Percentiles rank a stretch among this genome's conserved stretches.
These are phyloP conservation scores for Plasmodium gallinaceum DNA, from an alignment of 169 alveolate species.

Conservation along the genomic window DNA sequence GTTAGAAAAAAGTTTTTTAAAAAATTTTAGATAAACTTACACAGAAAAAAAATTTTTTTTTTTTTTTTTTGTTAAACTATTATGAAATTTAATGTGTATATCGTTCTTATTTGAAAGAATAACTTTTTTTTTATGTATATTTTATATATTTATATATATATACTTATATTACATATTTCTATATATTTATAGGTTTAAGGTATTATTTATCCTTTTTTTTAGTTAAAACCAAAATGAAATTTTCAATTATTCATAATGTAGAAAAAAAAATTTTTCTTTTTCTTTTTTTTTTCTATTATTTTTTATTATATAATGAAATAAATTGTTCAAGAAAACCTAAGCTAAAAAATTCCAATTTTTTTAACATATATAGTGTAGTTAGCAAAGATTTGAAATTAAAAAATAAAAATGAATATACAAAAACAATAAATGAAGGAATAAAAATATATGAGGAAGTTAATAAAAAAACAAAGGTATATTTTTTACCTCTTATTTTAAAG, in stretches of 20 bases:
- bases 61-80: not conserved
- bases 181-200: not conserved
- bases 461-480: slow-evolving; percentile 29
- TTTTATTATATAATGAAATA: slow-evolving; percentile 4
- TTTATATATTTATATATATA: no score
- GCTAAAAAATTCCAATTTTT: not conserved
- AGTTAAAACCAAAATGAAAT: not conserved
- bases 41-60: not conserved
- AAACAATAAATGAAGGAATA: slow-evolving; percentile 18
- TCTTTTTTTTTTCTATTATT: not conserved
- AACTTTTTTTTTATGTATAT: no score
- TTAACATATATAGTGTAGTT: slow-evolving; percentile 38
- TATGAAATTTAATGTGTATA: no score
- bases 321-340: not conserved
- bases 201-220: no score
- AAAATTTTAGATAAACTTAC: no score
- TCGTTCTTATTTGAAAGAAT: no score
- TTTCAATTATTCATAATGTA: not conserved
- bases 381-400: slow-evolving; percentile 25
- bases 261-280: not conserved
- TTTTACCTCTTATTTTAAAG: slow-evolving; percentile 45
- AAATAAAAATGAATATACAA: slow-evolving; percentile 26
- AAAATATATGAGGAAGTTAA: slow-evolving; percentile 34
- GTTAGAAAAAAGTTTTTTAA: no score
- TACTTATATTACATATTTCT: not conserved